A percentile compares a stretch with the other conserved stretches of the same genome.
phyloP scores from a whole-genome alignment of 257 asterid species.

The Paraleonurus japonicus region DNA sequence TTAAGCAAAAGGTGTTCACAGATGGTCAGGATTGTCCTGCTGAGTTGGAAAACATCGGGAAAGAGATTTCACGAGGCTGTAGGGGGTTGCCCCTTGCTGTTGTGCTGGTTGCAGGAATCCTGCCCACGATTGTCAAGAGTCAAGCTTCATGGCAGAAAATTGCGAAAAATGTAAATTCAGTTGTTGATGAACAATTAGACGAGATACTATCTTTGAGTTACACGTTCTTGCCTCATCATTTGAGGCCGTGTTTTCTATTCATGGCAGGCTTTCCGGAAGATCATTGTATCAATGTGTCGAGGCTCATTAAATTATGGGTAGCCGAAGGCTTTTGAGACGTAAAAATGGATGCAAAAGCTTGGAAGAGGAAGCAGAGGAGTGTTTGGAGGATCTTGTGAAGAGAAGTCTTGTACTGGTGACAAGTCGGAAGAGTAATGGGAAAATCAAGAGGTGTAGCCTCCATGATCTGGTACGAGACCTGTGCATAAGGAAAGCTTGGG shows the following conservation, averaged over 20 bases:
- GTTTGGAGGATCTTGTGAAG: too few relatives aligned
- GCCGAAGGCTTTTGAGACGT: constrained; percentile 12
- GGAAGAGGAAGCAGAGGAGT: too few relatives aligned
- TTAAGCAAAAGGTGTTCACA: not conserved
- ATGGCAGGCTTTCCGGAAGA: constrained; percentile 1
- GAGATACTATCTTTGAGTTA: constrained; percentile 13
- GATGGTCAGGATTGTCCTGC: not conserved
- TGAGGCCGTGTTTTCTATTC: constrained; percentile 16
- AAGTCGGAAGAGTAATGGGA: too few relatives aligned
- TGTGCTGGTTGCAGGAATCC: constrained; percentile 13
- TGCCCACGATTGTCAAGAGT: not conserved
- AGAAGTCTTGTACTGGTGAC: too few relatives aligned
- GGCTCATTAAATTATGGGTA: constrained; percentile 10
- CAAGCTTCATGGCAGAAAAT: not conserved
- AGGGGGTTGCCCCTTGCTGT: constrained; percentile 21
- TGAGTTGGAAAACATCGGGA: not conserved
- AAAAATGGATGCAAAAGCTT: too few relatives aligned
- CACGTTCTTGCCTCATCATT: constrained; percentile 4
- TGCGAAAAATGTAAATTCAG: not conserved
- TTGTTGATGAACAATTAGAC: not conserved
- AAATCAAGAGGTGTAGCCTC: too few relatives aligned
- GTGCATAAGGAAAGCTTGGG: too few relatives aligned
- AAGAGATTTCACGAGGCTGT: constrained; percentile 8
- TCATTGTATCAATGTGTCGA: not conserved
- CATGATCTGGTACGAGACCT: too few relatives aligned